phyloP scores from a whole-genome alignment of 225 moss, liverwort and hornwort genomes.

The Asterella californica region DNA sequence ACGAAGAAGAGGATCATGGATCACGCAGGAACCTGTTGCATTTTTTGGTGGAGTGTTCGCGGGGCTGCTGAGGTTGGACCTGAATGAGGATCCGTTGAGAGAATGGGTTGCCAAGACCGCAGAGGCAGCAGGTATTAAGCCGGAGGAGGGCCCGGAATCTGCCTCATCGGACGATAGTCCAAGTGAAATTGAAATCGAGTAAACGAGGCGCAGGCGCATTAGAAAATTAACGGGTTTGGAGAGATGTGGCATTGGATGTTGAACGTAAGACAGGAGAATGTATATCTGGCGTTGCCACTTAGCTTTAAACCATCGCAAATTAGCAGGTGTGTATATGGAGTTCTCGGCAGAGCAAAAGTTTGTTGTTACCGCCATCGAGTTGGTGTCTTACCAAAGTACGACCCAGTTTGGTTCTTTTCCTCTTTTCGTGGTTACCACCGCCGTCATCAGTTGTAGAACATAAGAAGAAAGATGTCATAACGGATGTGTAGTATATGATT shows the following conservation, averaged over 20 bases:
- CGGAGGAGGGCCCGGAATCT: constrained; percentile 52
- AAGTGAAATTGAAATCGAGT: constrained; percentile 82
- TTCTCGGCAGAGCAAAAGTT: background rate
- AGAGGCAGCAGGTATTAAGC: constrained; percentile 74
- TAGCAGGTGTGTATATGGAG: background rate
- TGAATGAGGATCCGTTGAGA: constrained; percentile 86
- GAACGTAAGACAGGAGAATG: background rate
- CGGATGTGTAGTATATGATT: too few species aligned
- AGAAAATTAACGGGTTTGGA: background rate
- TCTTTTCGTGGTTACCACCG: too few species aligned
- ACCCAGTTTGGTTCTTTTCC: too few species aligned
- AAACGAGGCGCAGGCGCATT: background rate
- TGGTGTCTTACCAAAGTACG: too few species aligned
- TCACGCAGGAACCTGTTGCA: constrained; percentile 82
- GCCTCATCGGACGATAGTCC: constrained; percentile 52
- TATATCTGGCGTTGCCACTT: background rate
- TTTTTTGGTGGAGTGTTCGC: constrained; percentile 91
- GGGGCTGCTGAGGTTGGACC: constrained; percentile 81
- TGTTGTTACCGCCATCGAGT: too few species aligned
- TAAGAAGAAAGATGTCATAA: too few species aligned
- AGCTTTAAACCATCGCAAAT: background rate
- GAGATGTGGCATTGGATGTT: background rate
- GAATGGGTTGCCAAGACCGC: constrained; percentile 94
- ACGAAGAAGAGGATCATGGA: constrained; percentile 2
- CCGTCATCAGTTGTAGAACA: too few species aligned